These are phyloP conservation scores for Clonostachys rhizophaga DNA, from an alignment of 2,329 filamentous ascomycete species.

Conservation along the genomic window DNA sequence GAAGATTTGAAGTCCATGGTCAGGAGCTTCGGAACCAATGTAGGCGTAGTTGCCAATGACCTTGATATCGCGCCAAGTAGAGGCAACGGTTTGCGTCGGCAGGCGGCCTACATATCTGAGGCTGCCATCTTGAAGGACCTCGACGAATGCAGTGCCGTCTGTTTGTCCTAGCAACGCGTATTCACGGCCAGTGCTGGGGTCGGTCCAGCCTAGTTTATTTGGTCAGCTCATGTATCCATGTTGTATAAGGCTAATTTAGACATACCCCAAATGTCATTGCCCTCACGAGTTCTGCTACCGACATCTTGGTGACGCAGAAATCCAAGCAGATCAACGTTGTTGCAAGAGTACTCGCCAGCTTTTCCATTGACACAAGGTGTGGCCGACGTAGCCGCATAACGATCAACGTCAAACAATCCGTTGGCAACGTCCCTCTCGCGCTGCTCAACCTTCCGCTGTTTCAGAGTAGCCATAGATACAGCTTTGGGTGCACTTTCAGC, in stretches of 20 bases:
- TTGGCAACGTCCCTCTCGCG: slow-evolving; percentile 1
- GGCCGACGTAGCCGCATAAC: slow-evolving; percentile 5
- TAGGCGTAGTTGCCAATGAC: slow-evolving; percentile 26
- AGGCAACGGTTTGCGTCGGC: slow-evolving; percentile 27
- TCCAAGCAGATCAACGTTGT: slow-evolving; percentile 26
- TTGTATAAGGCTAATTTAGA: background rate
- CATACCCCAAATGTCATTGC: slow-evolving; percentile 25
- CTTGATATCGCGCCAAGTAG: slow-evolving; percentile 33
- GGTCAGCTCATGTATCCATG: background rate
- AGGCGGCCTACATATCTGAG: slow-evolving; percentile 38
- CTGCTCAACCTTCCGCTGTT: slow-evolving; percentile 6
- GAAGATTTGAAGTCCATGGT: slow-evolving; percentile 59
- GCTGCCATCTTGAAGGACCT: slow-evolving; percentile 32
- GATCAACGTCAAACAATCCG: slow-evolving; percentile 9
- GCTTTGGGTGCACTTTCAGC: slow-evolving; percentile 5
- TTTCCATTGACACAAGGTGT: slow-evolving; percentile 19
- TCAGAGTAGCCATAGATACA: slow-evolving; percentile 7
- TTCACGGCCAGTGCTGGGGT: slow-evolving; percentile 28
- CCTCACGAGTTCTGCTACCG: slow-evolving; percentile 22
- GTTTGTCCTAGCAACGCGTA: slow-evolving; percentile 37
- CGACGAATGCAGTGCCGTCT: slow-evolving; percentile 42
- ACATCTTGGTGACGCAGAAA: slow-evolving; percentile 30
- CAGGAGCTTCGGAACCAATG: slow-evolving; percentile 33
- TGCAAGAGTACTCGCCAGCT: slow-evolving; percentile 23
- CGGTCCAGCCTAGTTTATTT: slow-evolving; percentile 4